Evolutionary conservation across 257 asterid genomes (phyloP).

Genomic region (Lavandula angustifolia): DNA sequence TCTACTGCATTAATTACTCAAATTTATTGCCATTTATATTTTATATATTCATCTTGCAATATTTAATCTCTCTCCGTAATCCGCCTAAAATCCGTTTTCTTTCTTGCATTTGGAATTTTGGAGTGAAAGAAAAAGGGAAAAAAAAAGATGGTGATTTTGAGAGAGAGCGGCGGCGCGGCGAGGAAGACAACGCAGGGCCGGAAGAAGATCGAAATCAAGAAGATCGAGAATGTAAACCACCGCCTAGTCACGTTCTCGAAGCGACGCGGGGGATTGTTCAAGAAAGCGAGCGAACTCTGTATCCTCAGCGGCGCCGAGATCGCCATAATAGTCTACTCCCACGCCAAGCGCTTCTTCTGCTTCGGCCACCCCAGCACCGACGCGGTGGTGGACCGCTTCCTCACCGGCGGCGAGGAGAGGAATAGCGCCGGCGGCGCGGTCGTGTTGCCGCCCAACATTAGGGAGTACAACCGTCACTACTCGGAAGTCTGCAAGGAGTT

Average conservation of each 20-base stretch:
- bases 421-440: background rate
- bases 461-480: constrained; percentile 41
- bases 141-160: constrained; percentile 24
- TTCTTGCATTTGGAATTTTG: too few relatives aligned
- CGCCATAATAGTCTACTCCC: constrained; percentile 43
- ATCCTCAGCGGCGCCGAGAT: constrained; percentile 42
- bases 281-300: constrained; percentile 50
- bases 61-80: background rate
- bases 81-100: too few relatives aligned
- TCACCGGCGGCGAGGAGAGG: constrained; percentile 6
- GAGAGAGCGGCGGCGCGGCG: constrained; percentile 14
- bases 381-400: constrained; percentile 37
- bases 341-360: constrained; percentile 39
- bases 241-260: constrained; percentile 53
- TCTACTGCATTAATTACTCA: background rate
- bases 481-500: constrained; percentile 29
- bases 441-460: background rate
- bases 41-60: background rate
- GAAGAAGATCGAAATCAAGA: constrained; percentile 46
- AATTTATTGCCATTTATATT: background rate
- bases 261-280: constrained; percentile 48
- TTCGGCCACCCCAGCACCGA: constrained; percentile 42
- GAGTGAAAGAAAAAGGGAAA: too few relatives aligned
- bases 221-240: constrained; percentile 38
- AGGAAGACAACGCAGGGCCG: constrained; percentile 43